Evolutionary conservation across 2,329 filamentous ascomycete species (phyloP), one percentile per base, ranked within the genome.

Genomic region (Neofusicoccum sp.): DNA sequence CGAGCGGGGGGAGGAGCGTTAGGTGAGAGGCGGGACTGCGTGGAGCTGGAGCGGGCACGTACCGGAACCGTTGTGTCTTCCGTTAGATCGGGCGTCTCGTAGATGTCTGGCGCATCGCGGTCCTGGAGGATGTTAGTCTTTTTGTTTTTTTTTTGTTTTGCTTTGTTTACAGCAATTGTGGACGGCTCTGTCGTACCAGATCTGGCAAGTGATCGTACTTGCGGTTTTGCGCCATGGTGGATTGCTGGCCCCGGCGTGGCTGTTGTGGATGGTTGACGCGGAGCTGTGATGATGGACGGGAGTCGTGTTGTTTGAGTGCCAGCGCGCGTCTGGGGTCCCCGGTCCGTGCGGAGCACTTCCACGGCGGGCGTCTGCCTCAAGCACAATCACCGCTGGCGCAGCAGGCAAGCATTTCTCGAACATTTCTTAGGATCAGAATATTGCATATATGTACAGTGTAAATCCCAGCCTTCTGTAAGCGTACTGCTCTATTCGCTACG

Each of bases 71-170:
- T 96, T 24, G 92, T 89, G 75, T 96, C 93, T 71, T 96, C 91
- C 61, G 89, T 93, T 66, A 97, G 80, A 60, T 96, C 93, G 66
- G 93, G 93, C 14, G 95, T 98, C 77, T 98, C 93, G 80, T 97
- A 98, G 69, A 96, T 91, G 71, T 98, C 95, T 66, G 93, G 93
- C 30, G 93, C 92, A 59, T 56, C 51, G 51, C 51, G 51, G 28
- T 56, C 51, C 51, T 56, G 49, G 49, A 31, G 31, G 14, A 20
- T n/a, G n/a, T n/a, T n/a, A n/a, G n/a, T n/a, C n/a, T n/a, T n/a
- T n/a, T 89, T 89, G 77, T 97, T 93, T 28, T 30, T 40, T n/a
- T 16, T 43, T 20, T 36, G 40, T 30, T 49, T 40, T 28, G 34
- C 16, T 20, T 24, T 53, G 6, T 5, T 4, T n/a, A n/a, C 4